Evolutionary conservation across 345 rosid genomes (phyloP), one percentile per base, ranked within the genome.

Genomic region (Psidium guajava): DNA sequence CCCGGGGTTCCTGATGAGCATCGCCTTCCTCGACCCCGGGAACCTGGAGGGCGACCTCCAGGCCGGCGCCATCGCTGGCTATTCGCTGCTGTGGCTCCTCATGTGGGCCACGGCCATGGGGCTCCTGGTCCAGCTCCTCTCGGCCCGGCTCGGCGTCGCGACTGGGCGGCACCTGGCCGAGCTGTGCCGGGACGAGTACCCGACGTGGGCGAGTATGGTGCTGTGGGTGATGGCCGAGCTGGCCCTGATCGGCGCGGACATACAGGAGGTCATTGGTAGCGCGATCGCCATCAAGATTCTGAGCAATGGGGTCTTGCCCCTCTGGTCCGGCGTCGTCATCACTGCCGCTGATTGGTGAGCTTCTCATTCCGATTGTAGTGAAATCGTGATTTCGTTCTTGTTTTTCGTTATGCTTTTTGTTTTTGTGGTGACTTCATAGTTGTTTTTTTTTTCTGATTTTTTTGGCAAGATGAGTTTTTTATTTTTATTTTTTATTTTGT

Each of bases 41-140:
- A 97, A 97, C 88, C 86, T 97, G 82, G 99, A 97, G 87, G 99
- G 98, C 27, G 98, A 95, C 92, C 98, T 97, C 42, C 98, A 97
- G 88, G 91, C 98, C 8, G 99, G 98, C 0, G 99, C 99, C 22
- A 87, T 97, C 83, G 99, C 99, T 25, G 99, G 99, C 1, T 97
- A 97, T 91, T 95, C 98, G 40, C 89, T 97, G 44, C 89, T 97
- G 0, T 97, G 98, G 99, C 89, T 97, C 22, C 93, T 97, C 24
- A 84, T 97, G 91, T 97, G 97, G 97, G 98, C 99, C 18, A 97
- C 99, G n/a, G 98, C 92, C 49, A 94, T 97, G 92, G 99, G 99
- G 18, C 92, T 97, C 15, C 87, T 97, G 81, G 96, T 97, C 52
- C 99, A 97, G 94, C 94, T 97, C 50, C 86, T 95, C 12, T 54